Base-by-base conservation (phyloP, 306 rosid species). In the Prunus fruticosa region DNA sequence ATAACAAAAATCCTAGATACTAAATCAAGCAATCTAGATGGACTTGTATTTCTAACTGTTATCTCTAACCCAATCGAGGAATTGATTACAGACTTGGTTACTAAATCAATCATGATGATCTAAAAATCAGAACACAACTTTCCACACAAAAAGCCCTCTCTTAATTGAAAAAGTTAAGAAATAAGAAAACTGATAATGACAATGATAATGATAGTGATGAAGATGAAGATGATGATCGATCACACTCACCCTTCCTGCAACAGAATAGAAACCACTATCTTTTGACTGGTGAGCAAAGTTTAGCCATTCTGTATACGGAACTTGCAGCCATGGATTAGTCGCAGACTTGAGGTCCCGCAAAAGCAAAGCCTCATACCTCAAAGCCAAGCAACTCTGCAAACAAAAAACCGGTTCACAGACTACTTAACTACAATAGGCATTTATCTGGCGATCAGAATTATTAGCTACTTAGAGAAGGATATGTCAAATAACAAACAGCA, bases 331-430 rank as follows among this genome's bases (percentile, higher is more conserved):
- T 20, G 73, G 80, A 62, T 72, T 68, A 73, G 79, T 89, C 20
- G 82, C 41, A 11, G 92, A 90, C 78, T 83, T 84, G 66, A 75
- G 71, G 12, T 90, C 90, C 56, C 92, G 84, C 87, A 92, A 52
- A 79, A 82, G 75, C 82, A 95, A 88, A 79, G 90, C 97, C 79
- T 95, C 98, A 47, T 95, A 92, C 79, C 96, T 87, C 89, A 95
- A 77, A 15, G 97, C 98, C 86, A 92, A 85, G 82, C 93, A 92
- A 83, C 91, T 95, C 97, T 90, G 68, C 41, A 56, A 45, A 60
- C 80, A 80, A 69, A 53, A 56, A 64, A 66, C 61, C 15, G 23
- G 62, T 10, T 16, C 38, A 67, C 15, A 58, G 65, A 22, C 23
- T 25, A 13, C 49, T 11, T 50, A 23, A 34, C 38, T 18, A 16